phyloP scores from a whole-genome alignment of 208 protist species.

The Acanthamoeba healyi region DNA sequence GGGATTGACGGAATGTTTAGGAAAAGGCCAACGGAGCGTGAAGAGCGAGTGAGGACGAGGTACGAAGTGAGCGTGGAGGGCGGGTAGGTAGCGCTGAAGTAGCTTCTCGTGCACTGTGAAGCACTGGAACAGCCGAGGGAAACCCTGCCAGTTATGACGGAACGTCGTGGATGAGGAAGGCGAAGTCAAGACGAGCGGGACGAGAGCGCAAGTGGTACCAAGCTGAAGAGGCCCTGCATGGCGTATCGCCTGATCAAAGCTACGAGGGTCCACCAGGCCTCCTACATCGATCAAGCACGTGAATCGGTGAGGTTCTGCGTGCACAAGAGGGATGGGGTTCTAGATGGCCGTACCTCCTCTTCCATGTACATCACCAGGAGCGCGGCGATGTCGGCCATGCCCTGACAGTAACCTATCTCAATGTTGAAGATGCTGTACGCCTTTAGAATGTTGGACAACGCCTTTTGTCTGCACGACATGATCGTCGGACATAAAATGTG shows the following conservation, averaged over 20 bases:
- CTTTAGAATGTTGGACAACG: constrained; percentile 27
- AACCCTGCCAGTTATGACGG: no score
- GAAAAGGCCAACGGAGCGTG: no score
- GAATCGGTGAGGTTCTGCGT: neutral
- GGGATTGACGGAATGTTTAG: no score
- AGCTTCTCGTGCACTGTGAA: constrained; percentile 9
- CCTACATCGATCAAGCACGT: neutral
- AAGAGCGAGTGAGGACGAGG: neutral
- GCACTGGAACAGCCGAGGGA: constrained; percentile 32
- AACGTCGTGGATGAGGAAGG: no score
- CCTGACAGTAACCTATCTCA: constrained; percentile 80
- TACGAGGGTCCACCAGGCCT: neutral
- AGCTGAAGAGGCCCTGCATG: constrained; percentile 3
- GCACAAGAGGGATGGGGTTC: neutral
- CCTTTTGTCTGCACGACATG: neutral
- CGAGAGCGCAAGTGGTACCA: no score
- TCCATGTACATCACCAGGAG: constrained; percentile 72
- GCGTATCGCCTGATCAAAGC: neutral
- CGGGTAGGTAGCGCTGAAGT: neutral
- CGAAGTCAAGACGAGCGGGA: no score
- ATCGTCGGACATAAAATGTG: no score
- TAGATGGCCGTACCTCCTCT: neutral
- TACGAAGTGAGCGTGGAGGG: neutral
- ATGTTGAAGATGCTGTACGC: constrained; percentile 75
- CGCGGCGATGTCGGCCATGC: constrained; percentile 55